Evolutionary conservation across 768 basidiomycete species (phyloP).

Genomic region (Agaricus blazei): DNA sequence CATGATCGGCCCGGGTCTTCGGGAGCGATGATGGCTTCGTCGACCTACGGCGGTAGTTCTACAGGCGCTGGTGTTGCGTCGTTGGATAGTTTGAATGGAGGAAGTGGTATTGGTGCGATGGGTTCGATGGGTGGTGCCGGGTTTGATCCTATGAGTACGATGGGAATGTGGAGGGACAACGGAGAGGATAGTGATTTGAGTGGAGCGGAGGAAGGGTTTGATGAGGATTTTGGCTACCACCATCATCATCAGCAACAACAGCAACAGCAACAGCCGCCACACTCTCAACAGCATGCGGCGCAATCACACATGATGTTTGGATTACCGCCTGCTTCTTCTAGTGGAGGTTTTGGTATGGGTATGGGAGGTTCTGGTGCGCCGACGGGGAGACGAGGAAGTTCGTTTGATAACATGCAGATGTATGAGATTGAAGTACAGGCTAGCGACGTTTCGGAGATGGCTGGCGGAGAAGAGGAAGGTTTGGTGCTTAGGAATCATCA

Average conservation of each 20-base stretch:
- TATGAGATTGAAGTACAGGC: slow-evolving; percentile 60
- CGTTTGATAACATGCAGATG: slow-evolving; percentile 42
- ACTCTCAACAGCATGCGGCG: neutral
- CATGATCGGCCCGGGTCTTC: slow-evolving; percentile 46
- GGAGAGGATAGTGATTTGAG: slow-evolving; percentile 12
- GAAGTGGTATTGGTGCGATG: slow-evolving; percentile 18
- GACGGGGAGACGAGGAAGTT: slow-evolving; percentile 18
- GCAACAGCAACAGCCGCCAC: neutral
- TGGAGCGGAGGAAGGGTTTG: slow-evolving; percentile 20
- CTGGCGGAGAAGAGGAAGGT: slow-evolving; percentile 55
- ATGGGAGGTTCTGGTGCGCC: neutral
- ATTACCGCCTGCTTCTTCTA: neutral
- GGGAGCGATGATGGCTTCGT: slow-evolving; percentile 7
- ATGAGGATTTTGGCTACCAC: slow-evolving; percentile 19
- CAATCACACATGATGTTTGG: slow-evolving; percentile 22
- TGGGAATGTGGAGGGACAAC: slow-evolving; percentile 12
- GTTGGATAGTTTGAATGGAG: neutral
- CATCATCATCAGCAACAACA: slow-evolving; percentile 9
- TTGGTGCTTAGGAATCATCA: slow-evolving; percentile 26
- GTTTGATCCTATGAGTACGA: slow-evolving; percentile 13
- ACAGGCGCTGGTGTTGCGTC: neutral
- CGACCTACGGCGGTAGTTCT: slow-evolving; percentile 19
- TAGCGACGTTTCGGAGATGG: slow-evolving; percentile 44
- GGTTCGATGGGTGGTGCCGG: slow-evolving; percentile 13
- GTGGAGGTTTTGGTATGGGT: neutral